Evolutionary conservation across 805 yeast species (phyloP).

Genomic region (Maudiozyma saulgeensis): DNA sequence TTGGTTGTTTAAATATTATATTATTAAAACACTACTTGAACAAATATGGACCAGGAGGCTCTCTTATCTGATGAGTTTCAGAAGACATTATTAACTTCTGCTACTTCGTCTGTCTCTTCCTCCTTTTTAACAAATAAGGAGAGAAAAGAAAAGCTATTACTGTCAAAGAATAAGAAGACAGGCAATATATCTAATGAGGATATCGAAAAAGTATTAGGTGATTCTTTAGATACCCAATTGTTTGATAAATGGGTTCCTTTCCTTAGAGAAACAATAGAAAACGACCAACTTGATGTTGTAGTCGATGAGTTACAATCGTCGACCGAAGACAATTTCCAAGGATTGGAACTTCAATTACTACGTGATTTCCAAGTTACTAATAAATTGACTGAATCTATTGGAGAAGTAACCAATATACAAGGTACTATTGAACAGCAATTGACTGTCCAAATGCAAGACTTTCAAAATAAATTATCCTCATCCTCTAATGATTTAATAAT

Average conservation of each 20-base stretch:
- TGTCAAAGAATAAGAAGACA: background rate
- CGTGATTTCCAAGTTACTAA: slow-evolving; percentile 29
- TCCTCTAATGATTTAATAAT: slow-evolving; percentile 59
- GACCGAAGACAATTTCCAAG: slow-evolving; percentile 28
- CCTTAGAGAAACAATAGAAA: slow-evolving; percentile 22
- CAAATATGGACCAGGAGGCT: slow-evolving; percentile 21
- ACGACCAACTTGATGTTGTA: slow-evolving; percentile 14
- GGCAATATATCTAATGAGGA: background rate
- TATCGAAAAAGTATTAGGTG: slow-evolving; percentile 6
- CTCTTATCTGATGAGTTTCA: slow-evolving; percentile 24
- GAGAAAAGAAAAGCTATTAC: slow-evolving; percentile 1
- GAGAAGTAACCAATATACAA: slow-evolving; percentile 54
- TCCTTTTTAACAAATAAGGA: slow-evolving; percentile 5
- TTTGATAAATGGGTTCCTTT: slow-evolving; percentile 30
- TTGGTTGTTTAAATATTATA: too few relatives aligned
- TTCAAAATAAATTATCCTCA: slow-evolving; percentile 48
- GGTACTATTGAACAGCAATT: slow-evolving; percentile 43
- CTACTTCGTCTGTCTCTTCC: slow-evolving; percentile 5
- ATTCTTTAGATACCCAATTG: slow-evolving; percentile 19
- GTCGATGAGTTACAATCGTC: slow-evolving; percentile 25
- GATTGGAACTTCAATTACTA: slow-evolving; percentile 22
- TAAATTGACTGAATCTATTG: slow-evolving; percentile 40
- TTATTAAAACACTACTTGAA: background rate
- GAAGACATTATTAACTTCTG: slow-evolving; percentile 17
- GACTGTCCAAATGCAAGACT: slow-evolving; percentile 42